Evolutionary conservation across 2,329 filamentous ascomycete species (phyloP).

Genomic region (Tolypocladium ovalisporum): DNA sequence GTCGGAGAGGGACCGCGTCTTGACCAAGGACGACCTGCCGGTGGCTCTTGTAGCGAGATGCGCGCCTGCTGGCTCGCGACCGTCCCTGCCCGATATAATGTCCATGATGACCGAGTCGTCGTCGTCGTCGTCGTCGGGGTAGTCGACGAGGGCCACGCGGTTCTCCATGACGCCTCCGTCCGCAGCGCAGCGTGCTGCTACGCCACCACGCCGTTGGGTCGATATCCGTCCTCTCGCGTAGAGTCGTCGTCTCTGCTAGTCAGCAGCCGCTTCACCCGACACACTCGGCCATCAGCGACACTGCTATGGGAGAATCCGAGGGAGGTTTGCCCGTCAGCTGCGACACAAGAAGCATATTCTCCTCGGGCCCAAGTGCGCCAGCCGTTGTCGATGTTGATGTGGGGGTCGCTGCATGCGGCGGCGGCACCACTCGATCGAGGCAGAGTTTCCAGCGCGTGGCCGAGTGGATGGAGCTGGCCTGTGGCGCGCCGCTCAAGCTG

Average conservation of each 20-base stretch:
- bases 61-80: constrained; percentile 7
- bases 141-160: constrained; percentile 1
- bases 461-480: not conserved
- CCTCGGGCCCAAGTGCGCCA: not conserved
- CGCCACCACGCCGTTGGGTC: not conserved
- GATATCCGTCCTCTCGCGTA: not conserved
- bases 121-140: constrained; percentile 8
- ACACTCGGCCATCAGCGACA: not conserved
- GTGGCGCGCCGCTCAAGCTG: not conserved
- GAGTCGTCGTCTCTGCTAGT: not conserved
- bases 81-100: constrained; percentile 7
- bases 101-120: constrained; percentile 25
- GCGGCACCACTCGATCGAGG: no score
- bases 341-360: not conserved
- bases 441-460: not conserved
- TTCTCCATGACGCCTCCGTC: not conserved
- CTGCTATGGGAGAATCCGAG: not conserved
- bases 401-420: not conserved
- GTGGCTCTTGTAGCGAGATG: constrained; percentile 3
- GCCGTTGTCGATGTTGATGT: not conserved
- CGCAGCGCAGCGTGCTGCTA: no score
- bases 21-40: constrained; percentile 32
- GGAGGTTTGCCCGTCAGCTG: not conserved
- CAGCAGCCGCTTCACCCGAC: not conserved
- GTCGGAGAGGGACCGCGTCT: constrained; percentile 56